Evolutionary conservation across 192 early-diverging fungal genomes (phyloP).

Genomic region (Thamnidium elegans): DNA sequence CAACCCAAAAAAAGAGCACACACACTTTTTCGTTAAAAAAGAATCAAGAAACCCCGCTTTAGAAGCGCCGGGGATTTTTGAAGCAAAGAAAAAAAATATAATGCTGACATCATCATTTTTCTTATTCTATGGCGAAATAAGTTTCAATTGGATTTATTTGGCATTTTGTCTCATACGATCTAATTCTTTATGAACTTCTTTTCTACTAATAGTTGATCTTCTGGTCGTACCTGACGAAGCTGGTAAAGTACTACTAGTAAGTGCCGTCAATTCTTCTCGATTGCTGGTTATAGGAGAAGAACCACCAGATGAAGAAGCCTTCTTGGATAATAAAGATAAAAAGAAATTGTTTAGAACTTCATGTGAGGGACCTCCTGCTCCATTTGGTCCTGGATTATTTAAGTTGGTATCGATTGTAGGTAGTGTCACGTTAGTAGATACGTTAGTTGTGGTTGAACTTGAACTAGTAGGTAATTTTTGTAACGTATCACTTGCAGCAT

Average conservation of each 20-base stretch:
- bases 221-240: neutral
- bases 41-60: no score
- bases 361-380: conserved; percentile 39
- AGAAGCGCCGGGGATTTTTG: neutral
- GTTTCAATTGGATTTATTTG: no score
- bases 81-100: neutral
- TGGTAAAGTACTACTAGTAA: neutral
- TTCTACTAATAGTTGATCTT: conserved; percentile 28
- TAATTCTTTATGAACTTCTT: conserved; percentile 37
- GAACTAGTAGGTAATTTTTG: neutral
- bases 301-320: conserved; percentile 34
- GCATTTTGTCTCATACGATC: conserved; percentile 34
- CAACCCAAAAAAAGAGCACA: no score
- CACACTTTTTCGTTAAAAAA: no score
- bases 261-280: neutral
- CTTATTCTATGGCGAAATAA: no score
- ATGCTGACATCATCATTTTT: neutral
- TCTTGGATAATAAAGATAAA: conserved; percentile 75
- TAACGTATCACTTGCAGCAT: no score
- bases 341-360: conserved; percentile 90
- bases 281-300: neutral
- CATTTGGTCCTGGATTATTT: neutral
- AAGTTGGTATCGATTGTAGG: neutral
- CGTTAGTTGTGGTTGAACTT: neutral
- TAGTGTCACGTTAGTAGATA: conserved; percentile 5